phyloP scores from a whole-genome alignment of 805 yeast species.

The Ogataea henricii region DNA sequence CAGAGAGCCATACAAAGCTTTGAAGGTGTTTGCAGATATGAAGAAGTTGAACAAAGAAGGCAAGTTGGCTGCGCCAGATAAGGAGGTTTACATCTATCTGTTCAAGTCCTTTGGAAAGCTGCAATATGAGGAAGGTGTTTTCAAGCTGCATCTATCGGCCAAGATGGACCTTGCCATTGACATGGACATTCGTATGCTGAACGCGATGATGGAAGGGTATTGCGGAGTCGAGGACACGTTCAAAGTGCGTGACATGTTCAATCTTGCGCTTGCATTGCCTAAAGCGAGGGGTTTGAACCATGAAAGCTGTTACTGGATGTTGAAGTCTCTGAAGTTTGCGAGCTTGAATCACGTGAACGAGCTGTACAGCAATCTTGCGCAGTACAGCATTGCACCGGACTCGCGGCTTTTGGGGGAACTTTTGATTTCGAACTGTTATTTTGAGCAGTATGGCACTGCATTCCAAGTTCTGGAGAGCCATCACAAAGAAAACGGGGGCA shows the following conservation, averaged over 20 bases:
- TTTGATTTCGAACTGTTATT: constrained; percentile 69
- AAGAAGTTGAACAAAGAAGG: constrained; percentile 55
- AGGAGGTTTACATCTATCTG: constrained; percentile 59
- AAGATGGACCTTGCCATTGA: constrained; percentile 62
- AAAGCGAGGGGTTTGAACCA: constrained; percentile 55
- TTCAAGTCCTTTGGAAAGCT: constrained; percentile 62
- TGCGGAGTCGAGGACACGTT: constrained; percentile 56
- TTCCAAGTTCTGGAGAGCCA: constrained; percentile 49
- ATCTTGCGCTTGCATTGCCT: constrained; percentile 57
- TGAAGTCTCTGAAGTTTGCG: constrained; percentile 58
- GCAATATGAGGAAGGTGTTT: constrained; percentile 64
- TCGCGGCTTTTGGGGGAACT: constrained; percentile 57
- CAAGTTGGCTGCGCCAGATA: constrained; percentile 51
- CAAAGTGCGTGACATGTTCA: constrained; percentile 60
- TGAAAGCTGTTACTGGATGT: constrained; percentile 66
- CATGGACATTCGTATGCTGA: constrained; percentile 58
- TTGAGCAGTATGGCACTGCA: constrained; percentile 61
- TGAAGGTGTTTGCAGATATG: constrained; percentile 61
- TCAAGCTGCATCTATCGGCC: constrained; percentile 60
- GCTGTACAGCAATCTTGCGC: constrained; percentile 62
- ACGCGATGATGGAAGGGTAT: constrained; percentile 65
- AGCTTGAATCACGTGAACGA: constrained; percentile 56
- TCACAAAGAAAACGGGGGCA: constrained; percentile 46
- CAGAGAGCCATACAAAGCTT: constrained; percentile 61
- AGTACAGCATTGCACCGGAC: constrained; percentile 54